Conservation (phyloP, 1,284 basidiomycete species). For the Laetiporus sulphureus region DNA sequence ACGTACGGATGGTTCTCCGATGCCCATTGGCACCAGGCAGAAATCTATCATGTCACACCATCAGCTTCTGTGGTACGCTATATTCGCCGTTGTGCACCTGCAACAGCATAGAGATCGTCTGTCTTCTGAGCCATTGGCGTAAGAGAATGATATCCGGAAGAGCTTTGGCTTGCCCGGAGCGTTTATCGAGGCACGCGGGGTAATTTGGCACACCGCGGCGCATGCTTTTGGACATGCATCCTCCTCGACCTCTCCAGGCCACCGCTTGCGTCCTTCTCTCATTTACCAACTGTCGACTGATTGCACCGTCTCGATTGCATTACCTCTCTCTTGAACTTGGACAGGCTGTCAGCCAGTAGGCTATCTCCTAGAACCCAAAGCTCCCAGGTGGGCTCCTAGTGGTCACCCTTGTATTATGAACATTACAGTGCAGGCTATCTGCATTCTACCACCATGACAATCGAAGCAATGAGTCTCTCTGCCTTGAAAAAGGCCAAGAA, state of each 20-base stretch:
- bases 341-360: too few species aligned
- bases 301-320: too few species aligned
- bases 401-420: too few species aligned
- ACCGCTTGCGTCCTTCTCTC: too few species aligned
- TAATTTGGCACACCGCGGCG: neutral
- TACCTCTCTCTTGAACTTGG: too few species aligned
- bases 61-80: too few species aligned
- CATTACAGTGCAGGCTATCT: neutral
- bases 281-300: too few species aligned
- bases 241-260: too few species aligned
- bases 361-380: too few species aligned
- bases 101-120: constrained; percentile 54
- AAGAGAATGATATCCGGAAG: neutral
- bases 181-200: neutral
- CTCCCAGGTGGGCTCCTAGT: too few species aligned
- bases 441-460: constrained; percentile 26
- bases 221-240: too few species aligned
- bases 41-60: constrained; percentile 62
- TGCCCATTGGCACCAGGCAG: constrained; percentile 79
- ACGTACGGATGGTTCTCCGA: constrained; percentile 63
- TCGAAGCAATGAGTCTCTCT: constrained; percentile 30
- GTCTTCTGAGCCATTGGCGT: neutral
- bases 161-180: neutral
- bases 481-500: constrained; percentile 64
- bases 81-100: constrained; percentile 34